These are phyloP conservation scores for Neonectria ditissima DNA, from an alignment of 2,329 filamentous ascomycete genomes.

Conservation along the genomic window DNA sequence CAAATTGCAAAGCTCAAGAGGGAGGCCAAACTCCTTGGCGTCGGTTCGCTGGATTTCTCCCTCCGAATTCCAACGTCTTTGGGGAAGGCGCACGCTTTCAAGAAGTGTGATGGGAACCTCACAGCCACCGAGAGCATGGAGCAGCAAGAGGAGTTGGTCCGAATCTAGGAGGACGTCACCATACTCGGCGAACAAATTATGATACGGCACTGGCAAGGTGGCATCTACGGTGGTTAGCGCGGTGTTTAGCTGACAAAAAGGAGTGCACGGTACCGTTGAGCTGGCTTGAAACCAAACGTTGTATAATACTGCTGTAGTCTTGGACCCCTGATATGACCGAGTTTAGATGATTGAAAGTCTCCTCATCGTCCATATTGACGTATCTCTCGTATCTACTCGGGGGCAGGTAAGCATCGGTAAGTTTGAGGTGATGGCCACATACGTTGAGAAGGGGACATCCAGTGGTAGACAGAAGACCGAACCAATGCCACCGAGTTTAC, in stretches of 20 bases:
- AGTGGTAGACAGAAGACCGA: constrained; percentile 48
- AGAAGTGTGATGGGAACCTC: constrained; percentile 42
- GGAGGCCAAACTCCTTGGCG: constrained; percentile 43
- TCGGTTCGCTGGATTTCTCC: constrained; percentile 44
- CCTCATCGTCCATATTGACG: constrained; percentile 49
- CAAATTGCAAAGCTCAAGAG: constrained; percentile 28
- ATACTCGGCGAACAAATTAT: constrained; percentile 44
- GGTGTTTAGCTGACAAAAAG: no score
- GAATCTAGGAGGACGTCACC: constrained; percentile 40
- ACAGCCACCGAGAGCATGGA: constrained; percentile 39
- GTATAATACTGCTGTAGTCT: constrained; percentile 37
- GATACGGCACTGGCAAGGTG: constrained; percentile 31
- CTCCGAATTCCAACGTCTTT: constrained; percentile 41
- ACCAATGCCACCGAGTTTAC: constrained; percentile 45
- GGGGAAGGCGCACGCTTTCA: constrained; percentile 33
- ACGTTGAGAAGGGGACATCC: constrained; percentile 50
- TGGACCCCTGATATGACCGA: constrained; percentile 31
- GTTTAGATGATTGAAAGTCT: constrained; percentile 44
- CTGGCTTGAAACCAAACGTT: constrained; percentile 41
- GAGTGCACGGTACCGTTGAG: constrained; percentile 27
- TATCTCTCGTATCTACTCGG: constrained; percentile 48
- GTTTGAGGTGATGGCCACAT: constrained; percentile 9
- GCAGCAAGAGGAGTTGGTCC: constrained; percentile 43
- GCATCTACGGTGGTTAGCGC: constrained; percentile 18
- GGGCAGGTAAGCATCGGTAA: neutral